Evolutionary conservation across 2,329 filamentous ascomycete species (phyloP).

Genomic region (Thermoascus crustaceus): DNA sequence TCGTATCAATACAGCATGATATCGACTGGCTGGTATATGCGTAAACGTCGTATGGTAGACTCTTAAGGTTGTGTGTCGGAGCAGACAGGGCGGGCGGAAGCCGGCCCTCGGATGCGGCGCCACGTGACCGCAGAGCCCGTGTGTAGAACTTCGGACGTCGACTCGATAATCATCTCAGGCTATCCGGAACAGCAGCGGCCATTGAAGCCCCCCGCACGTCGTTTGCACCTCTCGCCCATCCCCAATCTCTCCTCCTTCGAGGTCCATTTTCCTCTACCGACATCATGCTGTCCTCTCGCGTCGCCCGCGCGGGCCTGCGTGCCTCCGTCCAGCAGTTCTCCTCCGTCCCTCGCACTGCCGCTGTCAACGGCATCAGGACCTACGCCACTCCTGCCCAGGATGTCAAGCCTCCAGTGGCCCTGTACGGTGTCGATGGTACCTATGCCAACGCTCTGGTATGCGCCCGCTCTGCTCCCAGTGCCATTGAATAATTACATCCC

Average conservation of each 20-base stretch:
- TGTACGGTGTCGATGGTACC: conserved; percentile 95
- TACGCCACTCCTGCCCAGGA: conserved; percentile 65
- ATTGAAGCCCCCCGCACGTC: background rate
- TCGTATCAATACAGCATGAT: too few relatives aligned
- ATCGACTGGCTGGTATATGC: too few relatives aligned
- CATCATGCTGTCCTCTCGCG: conserved; percentile 48
- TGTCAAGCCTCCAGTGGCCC: conserved; percentile 74
- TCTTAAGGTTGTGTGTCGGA: too few relatives aligned
- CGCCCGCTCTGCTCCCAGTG: conserved; percentile 8
- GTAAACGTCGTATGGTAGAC: too few relatives aligned
- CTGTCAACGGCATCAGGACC: conserved; percentile 51
- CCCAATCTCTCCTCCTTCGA: conserved; percentile 1
- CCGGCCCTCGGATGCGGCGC: background rate
- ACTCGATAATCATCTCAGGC: conserved; percentile 1
- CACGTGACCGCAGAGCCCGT: conserved; percentile 1
- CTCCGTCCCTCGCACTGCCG: conserved; percentile 31
- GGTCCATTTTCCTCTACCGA: background rate
- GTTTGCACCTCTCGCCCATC: background rate
- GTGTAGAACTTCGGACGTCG: conserved; percentile 2
- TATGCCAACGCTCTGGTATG: conserved; percentile 98
- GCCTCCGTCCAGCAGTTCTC: conserved; percentile 41
- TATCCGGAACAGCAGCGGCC: conserved; percentile 1
- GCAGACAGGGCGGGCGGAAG: conserved; percentile 1
- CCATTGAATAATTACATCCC: conserved; percentile 1
- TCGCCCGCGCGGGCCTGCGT: conserved; percentile 50